Evolutionary conservation across 2,329 filamentous ascomycete species (phyloP).

Genomic region (Lasiodiplodia hormozganensis): DNA sequence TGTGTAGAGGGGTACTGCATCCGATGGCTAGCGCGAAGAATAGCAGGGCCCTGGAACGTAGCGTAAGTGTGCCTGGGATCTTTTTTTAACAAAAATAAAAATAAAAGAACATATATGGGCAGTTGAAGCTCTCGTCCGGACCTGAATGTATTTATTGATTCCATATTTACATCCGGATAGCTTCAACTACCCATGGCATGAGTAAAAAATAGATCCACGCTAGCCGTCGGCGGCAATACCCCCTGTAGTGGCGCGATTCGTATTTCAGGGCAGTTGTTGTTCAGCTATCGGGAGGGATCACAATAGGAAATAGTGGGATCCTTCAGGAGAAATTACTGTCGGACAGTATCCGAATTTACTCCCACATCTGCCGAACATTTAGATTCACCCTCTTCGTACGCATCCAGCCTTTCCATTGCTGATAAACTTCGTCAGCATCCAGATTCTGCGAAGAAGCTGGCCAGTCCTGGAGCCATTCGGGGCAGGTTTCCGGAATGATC

Average conservation of each 20-base stretch:
- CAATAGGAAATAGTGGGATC: background rate
- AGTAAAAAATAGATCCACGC: no score
- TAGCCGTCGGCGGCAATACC: no score
- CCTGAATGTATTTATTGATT: no score
- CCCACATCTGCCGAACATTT: constrained; percentile 88
- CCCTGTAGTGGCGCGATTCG: background rate
- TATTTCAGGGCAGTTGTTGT: background rate
- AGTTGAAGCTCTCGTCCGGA: no score
- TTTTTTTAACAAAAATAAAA: no score
- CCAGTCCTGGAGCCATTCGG: constrained; percentile 76
- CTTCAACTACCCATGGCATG: no score
- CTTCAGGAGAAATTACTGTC: background rate
- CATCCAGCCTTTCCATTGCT: constrained; percentile 88
- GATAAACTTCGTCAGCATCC: constrained; percentile 52
- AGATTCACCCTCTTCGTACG: constrained; percentile 84
- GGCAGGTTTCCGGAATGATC: constrained; percentile 80
- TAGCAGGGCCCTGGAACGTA: no score
- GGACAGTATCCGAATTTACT: constrained; percentile 40
- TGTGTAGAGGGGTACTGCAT: no score
- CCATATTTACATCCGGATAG: no score
- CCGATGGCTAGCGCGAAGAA: no score
- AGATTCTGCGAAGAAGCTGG: constrained; percentile 55
- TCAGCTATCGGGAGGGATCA: background rate
- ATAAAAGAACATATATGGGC: no score
- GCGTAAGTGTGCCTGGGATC: no score